Evolutionary conservation across 352 stramenopile genomes (phyloP).

Genomic region (Blastocystis sp.): DNA sequence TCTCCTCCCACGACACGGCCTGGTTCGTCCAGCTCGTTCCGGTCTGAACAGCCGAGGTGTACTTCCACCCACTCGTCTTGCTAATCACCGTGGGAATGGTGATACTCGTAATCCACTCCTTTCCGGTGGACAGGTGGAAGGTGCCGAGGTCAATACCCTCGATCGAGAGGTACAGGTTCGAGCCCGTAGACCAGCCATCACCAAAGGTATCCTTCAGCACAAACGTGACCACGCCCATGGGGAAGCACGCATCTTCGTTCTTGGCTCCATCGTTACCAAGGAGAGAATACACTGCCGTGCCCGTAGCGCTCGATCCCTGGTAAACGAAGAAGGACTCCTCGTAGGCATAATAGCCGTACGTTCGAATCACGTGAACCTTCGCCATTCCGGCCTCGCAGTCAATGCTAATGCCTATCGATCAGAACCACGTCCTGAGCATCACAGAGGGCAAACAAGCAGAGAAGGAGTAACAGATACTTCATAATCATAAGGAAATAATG

Average conservation of each 20-base stretch:
- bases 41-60: not conserved
- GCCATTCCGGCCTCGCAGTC: not conserved
- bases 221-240: not conserved
- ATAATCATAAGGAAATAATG: no score
- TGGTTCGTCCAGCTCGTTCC: not conserved
- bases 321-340: constrained; percentile 29
- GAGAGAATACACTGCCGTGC: constrained; percentile 1
- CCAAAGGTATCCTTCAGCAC: constrained; percentile 20
- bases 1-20: not conserved
- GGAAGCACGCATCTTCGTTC: not conserved
- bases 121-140: not conserved
- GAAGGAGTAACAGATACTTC: not conserved
- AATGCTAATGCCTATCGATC: not conserved
- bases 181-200: constrained; percentile 47
- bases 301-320: not conserved
- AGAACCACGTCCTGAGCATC: not conserved
- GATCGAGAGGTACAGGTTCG: constrained; percentile 7
- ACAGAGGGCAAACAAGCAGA: not conserved
- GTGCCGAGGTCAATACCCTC: not conserved
- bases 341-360: not conserved
- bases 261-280: not conserved
- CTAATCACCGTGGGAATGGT: not conserved
- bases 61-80: constrained; percentile 5
- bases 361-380: not conserved
- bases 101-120: not conserved